Percentiles rank a stretch among this genome's conserved stretches.
Conservation (phyloP, 1,284 basidiomycete species). For the Malassezia sympodialis region DNA sequence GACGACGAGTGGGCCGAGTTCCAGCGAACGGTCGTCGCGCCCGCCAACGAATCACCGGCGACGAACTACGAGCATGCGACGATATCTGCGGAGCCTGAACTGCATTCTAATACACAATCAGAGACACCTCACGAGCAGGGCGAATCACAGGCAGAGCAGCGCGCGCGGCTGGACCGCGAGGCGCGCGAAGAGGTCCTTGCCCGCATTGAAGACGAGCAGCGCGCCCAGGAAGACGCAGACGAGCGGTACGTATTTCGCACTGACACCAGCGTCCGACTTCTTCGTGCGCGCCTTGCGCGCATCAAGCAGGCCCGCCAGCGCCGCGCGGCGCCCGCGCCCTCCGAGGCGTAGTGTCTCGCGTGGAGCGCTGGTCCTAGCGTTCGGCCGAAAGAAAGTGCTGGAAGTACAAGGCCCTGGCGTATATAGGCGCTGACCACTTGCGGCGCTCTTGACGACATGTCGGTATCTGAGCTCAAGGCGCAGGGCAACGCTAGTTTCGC, state of each 20-base stretch:
- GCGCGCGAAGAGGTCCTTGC: slow-evolving; percentile 31
- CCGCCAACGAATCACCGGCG: neutral
- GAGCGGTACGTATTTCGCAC: slow-evolving; percentile 22
- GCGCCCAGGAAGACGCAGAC: slow-evolving; percentile 33
- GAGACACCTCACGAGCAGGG: neutral
- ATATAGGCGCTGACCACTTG: neutral
- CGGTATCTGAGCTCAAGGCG: slow-evolving; percentile 44
- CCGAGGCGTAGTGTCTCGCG: neutral
- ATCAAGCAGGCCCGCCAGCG: slow-evolving; percentile 8
- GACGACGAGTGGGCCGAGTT: slow-evolving; percentile 36
- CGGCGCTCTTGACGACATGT: slow-evolving; percentile 22
- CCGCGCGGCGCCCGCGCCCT: neutral
- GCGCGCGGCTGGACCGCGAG: slow-evolving; percentile 22
- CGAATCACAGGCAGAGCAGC: slow-evolving; percentile 13
- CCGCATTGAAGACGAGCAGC: slow-evolving; percentile 34
- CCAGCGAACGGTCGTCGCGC: slow-evolving; percentile 19
- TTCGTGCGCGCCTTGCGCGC: slow-evolving; percentile 7
- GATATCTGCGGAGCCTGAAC: slow-evolving; percentile 27
- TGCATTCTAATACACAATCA: neutral
- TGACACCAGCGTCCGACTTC: slow-evolving; percentile 1
- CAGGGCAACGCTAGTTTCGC: slow-evolving; percentile 47
- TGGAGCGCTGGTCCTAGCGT: slow-evolving; percentile 2
- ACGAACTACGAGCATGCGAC: slow-evolving; percentile 19
- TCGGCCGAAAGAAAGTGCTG: slow-evolving; percentile 21
- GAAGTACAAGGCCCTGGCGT: slow-evolving; percentile 2